phyloP scores from a whole-genome alignment of 2,329 filamentous ascomycete genomes.

The Ophiostoma piceae region DNA sequence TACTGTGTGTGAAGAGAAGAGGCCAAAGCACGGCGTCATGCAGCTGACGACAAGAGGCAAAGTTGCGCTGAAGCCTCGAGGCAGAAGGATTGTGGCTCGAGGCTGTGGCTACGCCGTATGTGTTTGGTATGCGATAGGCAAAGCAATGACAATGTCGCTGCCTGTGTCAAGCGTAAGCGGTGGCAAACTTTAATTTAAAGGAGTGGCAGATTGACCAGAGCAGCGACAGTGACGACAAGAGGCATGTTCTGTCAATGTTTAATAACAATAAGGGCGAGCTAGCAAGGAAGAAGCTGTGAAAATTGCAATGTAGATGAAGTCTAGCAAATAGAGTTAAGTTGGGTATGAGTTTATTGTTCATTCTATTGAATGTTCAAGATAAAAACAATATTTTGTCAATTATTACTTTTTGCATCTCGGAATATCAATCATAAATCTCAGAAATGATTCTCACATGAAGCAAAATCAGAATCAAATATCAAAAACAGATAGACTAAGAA shows the following conservation, averaged over 20 bases:
- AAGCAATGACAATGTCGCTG: not conserved
- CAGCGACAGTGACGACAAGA: not conserved
- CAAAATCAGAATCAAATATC: not conserved
- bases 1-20: too few species aligned
- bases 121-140: not conserved
- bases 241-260: not conserved
- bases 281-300: not conserved
- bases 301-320: not conserved
- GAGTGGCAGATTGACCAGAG: not conserved
- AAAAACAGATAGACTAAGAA: not conserved
- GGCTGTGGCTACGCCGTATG: not conserved
- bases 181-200: not conserved
- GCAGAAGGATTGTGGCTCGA: not conserved
- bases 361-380: not conserved
- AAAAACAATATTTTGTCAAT: too few species aligned
- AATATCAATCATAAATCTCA: too few species aligned
- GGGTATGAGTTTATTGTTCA: not conserved
- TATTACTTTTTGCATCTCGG: too few species aligned
- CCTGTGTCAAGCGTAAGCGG: not conserved
- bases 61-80: not conserved
- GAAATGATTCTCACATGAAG: not conserved
- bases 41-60: slow-evolving; percentile 18
- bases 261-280: not conserved
- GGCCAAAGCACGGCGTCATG: too few species aligned
- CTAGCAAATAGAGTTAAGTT: not conserved